phyloP scores from a whole-genome alignment of 768 basidiomycete species.

The Leucosporidium scottii region DNA sequence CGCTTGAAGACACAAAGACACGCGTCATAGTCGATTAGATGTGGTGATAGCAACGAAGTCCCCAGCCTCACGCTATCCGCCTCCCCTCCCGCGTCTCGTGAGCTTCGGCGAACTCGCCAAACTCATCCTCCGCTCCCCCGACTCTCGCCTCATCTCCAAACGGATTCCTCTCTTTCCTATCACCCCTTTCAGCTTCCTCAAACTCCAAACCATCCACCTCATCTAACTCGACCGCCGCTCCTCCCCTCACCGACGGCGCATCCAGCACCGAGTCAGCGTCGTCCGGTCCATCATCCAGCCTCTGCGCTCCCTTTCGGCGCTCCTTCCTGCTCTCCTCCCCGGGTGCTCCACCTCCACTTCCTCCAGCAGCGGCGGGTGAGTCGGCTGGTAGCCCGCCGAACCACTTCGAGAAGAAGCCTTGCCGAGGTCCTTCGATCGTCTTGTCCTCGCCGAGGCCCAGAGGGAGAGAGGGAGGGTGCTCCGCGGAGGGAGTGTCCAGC shows the following conservation, averaged over 20 bases:
- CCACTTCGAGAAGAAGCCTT: neutral
- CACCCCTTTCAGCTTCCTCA: neutral
- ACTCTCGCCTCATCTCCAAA: neutral
- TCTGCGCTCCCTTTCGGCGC: conserved; percentile 45
- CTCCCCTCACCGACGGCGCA: conserved; percentile 9
- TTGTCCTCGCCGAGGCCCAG: too few species aligned
- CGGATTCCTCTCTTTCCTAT: neutral
- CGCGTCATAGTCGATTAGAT: too few species aligned
- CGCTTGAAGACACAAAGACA: too few species aligned
- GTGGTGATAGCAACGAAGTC: too few species aligned
- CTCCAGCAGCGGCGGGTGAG: conserved; percentile 10
- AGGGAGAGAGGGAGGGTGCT: neutral
- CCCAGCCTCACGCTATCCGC: too few species aligned
- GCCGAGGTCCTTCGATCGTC: neutral
- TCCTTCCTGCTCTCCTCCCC: conserved; percentile 24
- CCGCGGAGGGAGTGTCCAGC: neutral
- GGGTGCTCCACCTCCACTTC: conserved; percentile 16
- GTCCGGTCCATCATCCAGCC: conserved; percentile 42
- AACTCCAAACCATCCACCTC: conserved; percentile 29
- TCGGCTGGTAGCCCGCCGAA: neutral
- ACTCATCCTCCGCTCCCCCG: conserved; percentile 15
- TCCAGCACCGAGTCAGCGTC: conserved; percentile 44
- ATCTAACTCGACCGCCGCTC: conserved; percentile 24
- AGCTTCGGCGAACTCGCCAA: conserved; percentile 35
- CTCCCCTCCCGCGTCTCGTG: neutral